A percentile compares a stretch with the other conserved stretches of the same genome.
Evolutionary conservation across 129 eudicot species (phyloP).

Genomic region (Artemisia annua): DNA sequence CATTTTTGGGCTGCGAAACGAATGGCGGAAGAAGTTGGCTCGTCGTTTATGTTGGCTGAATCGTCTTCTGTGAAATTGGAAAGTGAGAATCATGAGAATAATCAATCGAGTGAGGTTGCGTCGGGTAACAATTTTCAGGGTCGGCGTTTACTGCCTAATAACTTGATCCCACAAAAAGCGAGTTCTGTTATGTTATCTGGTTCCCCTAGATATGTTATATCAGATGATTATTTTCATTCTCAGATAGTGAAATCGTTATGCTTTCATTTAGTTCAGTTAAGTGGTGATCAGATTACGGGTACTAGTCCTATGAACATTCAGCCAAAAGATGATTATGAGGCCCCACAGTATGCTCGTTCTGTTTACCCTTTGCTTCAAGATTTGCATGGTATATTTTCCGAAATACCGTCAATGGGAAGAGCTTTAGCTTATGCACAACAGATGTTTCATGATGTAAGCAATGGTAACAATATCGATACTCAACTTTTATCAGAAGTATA

Average conservation of each 20-base stretch:
- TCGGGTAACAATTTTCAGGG: conserved; percentile 37
- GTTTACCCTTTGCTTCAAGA: conserved; percentile 79
- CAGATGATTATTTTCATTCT: conserved; percentile 47
- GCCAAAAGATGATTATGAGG: conserved; percentile 53
- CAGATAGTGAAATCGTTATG: conserved; percentile 47
- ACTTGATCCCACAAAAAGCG: conserved; percentile 46
- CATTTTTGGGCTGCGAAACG: conserved; percentile 64
- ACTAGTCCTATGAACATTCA: conserved; percentile 25
- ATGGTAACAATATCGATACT: conserved; percentile 54
- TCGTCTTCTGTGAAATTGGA: conserved; percentile 52
- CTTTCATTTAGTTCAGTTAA: conserved; percentile 37
- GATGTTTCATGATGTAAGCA: conserved; percentile 66
- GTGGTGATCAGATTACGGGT: conserved; percentile 20
- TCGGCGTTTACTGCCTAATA: conserved; percentile 45
- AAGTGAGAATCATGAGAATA: conserved; percentile 1
- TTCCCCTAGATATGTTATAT: conserved; percentile 36
- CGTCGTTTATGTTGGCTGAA: conserved; percentile 65
- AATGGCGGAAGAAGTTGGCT: conserved; percentile 82
- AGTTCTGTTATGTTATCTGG: conserved; percentile 34
- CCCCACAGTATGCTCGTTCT: conserved; percentile 69
- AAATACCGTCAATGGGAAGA: conserved; percentile 62
- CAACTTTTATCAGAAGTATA: conserved; percentile 60
- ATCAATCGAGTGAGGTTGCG: conserved; percentile 20
- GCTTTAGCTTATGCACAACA: conserved; percentile 79
- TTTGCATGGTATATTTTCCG: conserved; percentile 56